Conservation (phyloP, 2,329 filamentous ascomycete species). For the Trichoderma cornu-damae region DNA sequence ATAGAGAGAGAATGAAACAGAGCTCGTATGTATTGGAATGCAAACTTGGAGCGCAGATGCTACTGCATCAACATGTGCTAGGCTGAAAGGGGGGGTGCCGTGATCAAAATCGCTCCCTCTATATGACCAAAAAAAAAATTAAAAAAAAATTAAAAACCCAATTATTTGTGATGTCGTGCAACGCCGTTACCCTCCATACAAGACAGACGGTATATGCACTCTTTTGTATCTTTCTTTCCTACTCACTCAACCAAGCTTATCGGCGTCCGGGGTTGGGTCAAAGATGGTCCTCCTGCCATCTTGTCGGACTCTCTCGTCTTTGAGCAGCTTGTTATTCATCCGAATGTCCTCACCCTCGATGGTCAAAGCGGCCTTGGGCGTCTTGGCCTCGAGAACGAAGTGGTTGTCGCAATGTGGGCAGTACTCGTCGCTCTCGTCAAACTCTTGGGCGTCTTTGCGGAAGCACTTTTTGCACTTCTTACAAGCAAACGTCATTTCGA, state of each 20-base stretch:
- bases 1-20: conserved; percentile 26
- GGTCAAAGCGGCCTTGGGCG: conserved; percentile 74
- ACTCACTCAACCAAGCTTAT: conserved; percentile 67
- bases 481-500: conserved; percentile 93
- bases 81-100: conserved; percentile 26
- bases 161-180: conserved; percentile 23
- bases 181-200: conserved; percentile 28
- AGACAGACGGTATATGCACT: neutral
- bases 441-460: conserved; percentile 85
- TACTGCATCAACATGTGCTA: conserved; percentile 38
- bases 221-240: neutral
- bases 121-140: neutral
- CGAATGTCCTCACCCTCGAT: conserved; percentile 89
- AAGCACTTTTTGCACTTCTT: conserved; percentile 99
- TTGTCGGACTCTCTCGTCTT: conserved; percentile 71
- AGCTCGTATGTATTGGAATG: conserved; percentile 23
- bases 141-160: neutral
- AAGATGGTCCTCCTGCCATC: conserved; percentile 63
- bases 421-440: conserved; percentile 96
- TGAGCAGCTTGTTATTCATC: conserved; percentile 84
- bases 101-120: conserved; percentile 23
- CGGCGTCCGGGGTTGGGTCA: conserved; percentile 67
- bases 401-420: conserved; percentile 99
- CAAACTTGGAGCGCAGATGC: conserved; percentile 27
- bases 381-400: conserved; percentile 84